Base-by-base conservation (phyloP, 495 filamentous ascomycete species). In the Penicillium malachiteum region DNA sequence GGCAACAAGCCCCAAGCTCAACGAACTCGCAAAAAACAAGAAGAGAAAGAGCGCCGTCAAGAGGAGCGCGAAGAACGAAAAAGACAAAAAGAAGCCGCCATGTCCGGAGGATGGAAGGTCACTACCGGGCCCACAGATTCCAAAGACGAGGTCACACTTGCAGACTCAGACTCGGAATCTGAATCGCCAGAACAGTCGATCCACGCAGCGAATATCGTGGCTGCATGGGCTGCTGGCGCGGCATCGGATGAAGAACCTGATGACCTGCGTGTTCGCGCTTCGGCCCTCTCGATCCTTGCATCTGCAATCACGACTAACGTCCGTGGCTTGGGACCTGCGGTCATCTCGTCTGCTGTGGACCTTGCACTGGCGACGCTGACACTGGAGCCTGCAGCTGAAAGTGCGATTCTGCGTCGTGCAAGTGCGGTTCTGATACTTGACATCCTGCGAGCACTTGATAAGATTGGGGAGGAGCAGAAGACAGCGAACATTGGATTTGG, bases 191-290 rank as follows among this genome's bases (percentile, higher is more conserved):
- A 78, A 38, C 78, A 82, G 57, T 71, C 80, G 18, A 79, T 78
- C 3, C 69, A 84, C 10, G 72, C 87, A 0, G 78, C 79, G 13
- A 79, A 80, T 44, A 89, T 95, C 37, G 78, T 95, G 2, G 71
- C 78, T 5, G 87, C 87, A 5, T 96, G 91, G 91, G 82, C 85
- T 49, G 79, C 79, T 40, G 87, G 81, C 48, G 81, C 84, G 1
- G 78, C 81, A 0, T 52, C 63, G 5, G 73, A 77, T 46, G 65
- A 70, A 18, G 68, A 76, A 21, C 76, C 81, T 16, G 91, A 96
- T 60, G 91, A 96, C 62, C 74, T 93, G 2, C 80, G 91, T 12
- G 78, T 92, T 37, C 84, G 91, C 6, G 79, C 89, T 8, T 94
- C 90, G 0, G 90, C 91, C 3, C 69, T 96, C 1, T 88, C 87